These are phyloP conservation scores for Pichia paraexigua DNA, from an alignment of 805 yeast species.

Conservation along the genomic window DNA sequence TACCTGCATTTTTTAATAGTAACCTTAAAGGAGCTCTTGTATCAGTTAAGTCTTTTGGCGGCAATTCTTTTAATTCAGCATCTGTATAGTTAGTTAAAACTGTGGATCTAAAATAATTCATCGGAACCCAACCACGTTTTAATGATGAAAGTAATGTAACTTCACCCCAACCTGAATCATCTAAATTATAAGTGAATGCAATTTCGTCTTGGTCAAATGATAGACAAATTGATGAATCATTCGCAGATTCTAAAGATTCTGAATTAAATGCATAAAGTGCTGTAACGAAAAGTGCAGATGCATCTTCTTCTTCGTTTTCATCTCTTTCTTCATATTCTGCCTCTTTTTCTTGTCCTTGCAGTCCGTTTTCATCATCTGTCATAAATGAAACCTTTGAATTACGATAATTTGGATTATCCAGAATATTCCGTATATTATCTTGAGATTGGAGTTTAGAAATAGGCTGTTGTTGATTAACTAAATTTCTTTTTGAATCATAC, in stretches of 20 bases:
- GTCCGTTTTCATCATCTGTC: neutral
- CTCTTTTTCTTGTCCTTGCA: neutral
- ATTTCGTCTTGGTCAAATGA: conserved; percentile 63
- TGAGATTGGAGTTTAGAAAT: neutral
- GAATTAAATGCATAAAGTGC: conserved; percentile 29
- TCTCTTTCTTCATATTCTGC: conserved; percentile 16
- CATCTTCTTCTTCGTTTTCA: conserved; percentile 26
- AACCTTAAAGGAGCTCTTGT: conserved; percentile 47
- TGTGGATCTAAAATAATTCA: conserved; percentile 58
- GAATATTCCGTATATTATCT: neutral
- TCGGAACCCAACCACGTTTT: conserved; percentile 78
- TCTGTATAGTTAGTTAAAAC: conserved; percentile 17
- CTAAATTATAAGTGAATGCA: conserved; percentile 72
- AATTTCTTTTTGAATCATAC: conserved; percentile 8
- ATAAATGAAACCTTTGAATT: neutral
- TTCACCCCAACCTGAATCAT: conserved; percentile 84
- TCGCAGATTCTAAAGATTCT: conserved; percentile 48
- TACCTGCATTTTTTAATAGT: conserved; percentile 55
- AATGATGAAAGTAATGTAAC: conserved; percentile 59
- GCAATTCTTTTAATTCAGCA: conserved; percentile 8
- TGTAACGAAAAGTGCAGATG: conserved; percentile 31
- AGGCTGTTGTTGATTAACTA: neutral
- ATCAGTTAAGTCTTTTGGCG: conserved; percentile 26
- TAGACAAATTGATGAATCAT: conserved; percentile 65
- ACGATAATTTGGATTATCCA: neutral